Evolutionary conservation across 495 filamentous ascomycete species (phyloP).

Genomic region (Daldinia caldariorum): DNA sequence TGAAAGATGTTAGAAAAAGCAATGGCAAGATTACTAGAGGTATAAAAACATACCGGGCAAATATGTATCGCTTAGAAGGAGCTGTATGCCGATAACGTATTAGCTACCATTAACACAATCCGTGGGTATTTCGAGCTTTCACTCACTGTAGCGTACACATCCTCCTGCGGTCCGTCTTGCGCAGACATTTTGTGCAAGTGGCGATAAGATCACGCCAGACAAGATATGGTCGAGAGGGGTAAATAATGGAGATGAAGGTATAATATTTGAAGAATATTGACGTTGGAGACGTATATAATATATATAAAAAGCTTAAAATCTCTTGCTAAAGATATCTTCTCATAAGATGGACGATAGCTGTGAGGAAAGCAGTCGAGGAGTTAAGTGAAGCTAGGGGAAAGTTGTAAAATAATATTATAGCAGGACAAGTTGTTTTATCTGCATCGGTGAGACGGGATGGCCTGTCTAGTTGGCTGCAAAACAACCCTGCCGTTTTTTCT

Average conservation of each 20-base stretch:
- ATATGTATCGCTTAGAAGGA: constrained; percentile 89
- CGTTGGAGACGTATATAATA: background rate
- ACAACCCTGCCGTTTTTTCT: constrained; percentile 21
- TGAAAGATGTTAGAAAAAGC: constrained; percentile 43
- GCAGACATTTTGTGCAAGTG: constrained; percentile 51
- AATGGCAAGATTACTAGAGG: constrained; percentile 29
- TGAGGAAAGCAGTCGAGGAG: background rate
- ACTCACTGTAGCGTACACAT: constrained; percentile 68
- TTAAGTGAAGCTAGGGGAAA: constrained; percentile 2
- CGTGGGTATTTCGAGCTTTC: constrained; percentile 12
- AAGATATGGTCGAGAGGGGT: constrained; percentile 27
- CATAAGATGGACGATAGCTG: background rate
- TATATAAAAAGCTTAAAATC: background rate
- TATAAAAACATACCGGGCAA: constrained; percentile 74
- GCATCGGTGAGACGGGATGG: constrained; percentile 20
- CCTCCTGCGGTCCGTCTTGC: constrained; percentile 53
- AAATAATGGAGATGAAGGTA: constrained; percentile 4
- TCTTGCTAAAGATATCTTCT: constrained; percentile 4
- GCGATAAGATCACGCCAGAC: constrained; percentile 24
- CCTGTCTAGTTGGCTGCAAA: constrained; percentile 13
- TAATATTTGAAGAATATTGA: background rate
- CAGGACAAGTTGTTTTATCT: constrained; percentile 10
- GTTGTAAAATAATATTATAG: constrained; percentile 16
- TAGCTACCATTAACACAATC: constrained; percentile 42
- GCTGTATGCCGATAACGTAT: constrained; percentile 59